Evolutionary conservation across 106 monocot species (phyloP).

Genomic region (Alisma plantagoaquatica): DNA sequence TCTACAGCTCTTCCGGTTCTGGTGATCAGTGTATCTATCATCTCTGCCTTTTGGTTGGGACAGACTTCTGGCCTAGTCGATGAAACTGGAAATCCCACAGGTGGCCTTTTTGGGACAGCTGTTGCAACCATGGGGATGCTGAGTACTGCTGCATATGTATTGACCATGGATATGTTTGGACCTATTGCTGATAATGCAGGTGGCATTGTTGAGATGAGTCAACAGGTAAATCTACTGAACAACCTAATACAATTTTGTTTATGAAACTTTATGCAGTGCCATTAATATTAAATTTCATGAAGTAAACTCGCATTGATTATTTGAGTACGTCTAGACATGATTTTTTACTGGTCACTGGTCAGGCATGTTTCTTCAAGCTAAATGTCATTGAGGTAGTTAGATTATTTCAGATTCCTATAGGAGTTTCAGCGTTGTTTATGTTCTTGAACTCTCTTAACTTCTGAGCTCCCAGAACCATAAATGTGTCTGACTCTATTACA

Average conservation of each 20-base stretch:
- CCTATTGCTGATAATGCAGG: constrained; percentile 99
- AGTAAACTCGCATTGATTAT: not conserved
- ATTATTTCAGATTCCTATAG: too few species aligned
- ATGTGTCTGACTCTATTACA: not conserved
- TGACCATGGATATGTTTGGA: constrained; percentile 99
- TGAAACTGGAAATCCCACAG: constrained; percentile 68
- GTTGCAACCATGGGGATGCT: constrained; percentile 99
- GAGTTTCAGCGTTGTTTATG: too few species aligned
- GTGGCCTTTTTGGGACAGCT: constrained; percentile 96
- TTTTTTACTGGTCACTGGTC: not conserved
- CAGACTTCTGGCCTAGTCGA: constrained; percentile 83
- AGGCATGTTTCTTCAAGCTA: too few species aligned
- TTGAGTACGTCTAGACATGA: not conserved
- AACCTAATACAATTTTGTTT: constrained; percentile 1
- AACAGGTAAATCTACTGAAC: constrained; percentile 49
- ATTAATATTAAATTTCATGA: not conserved
- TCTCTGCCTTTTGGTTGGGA: constrained; percentile 87
- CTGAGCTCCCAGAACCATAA: not conserved
- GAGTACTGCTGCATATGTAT: constrained; percentile 93
- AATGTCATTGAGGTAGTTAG: too few species aligned
- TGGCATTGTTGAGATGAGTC: constrained; percentile 99
- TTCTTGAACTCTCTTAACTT: not conserved
- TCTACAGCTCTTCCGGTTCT: constrained; percentile 98
- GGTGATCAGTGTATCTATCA: constrained; percentile 82
- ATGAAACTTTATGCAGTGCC: too few species aligned